phyloP scores from a whole-genome alignment of 169 alveolate genomes.

The Theileria parva region DNA sequence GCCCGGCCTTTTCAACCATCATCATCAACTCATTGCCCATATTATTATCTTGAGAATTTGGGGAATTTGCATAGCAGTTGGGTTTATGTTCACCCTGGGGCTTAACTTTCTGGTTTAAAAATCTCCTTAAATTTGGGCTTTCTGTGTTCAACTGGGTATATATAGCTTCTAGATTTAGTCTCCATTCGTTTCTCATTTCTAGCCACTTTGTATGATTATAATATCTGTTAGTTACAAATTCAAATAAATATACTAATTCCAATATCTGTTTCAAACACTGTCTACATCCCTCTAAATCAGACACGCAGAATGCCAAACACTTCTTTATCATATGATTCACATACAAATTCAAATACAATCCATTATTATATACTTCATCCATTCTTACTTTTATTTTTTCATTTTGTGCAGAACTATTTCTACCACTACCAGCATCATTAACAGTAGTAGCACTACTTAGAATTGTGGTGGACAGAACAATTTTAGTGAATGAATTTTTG shows the following conservation, averaged over 20 bases:
- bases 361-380: background rate
- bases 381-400: background rate
- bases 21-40: constrained; percentile 6
- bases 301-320: background rate
- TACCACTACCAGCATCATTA: too few relatives aligned
- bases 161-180: background rate
- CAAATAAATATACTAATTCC: background rate
- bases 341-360: background rate
- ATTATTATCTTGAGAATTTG: background rate
- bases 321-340: background rate
- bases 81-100: background rate
- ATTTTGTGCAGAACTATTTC: background rate
- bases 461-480: background rate
- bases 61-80: background rate
- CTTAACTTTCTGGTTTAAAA: background rate
- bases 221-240: background rate
- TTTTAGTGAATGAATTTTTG: constrained; percentile 4
- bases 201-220: background rate
- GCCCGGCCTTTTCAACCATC: constrained; percentile 34
- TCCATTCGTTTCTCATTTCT: constrained; percentile 5
- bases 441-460: background rate
- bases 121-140: background rate
- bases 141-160: background rate
- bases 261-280: background rate
- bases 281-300: background rate